A percentile compares a stretch with the other conserved stretches of the same genome.
Evolutionary conservation across 768 basidiomycete genomes (phyloP).

Genomic region (Rhodotorula babjevae): DNA sequence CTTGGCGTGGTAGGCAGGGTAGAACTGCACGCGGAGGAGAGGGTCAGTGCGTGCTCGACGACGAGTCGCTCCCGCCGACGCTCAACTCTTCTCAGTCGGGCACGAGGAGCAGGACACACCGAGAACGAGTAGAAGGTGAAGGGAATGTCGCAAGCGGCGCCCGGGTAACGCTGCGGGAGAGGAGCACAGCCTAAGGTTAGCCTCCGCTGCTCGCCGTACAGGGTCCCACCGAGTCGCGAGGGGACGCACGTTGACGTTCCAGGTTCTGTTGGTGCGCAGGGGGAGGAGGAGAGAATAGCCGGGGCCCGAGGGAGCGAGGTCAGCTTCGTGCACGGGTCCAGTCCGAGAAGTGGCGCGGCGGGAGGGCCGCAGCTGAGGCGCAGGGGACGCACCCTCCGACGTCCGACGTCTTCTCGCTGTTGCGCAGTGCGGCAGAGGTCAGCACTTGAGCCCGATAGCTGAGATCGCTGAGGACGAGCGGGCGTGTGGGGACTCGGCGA

Average conservation of each 20-base stretch:
- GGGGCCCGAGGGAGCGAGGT: not conserved
- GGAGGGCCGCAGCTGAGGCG: too few species aligned
- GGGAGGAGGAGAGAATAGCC: not conserved
- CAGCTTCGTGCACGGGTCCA: not conserved
- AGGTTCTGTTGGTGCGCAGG: not conserved
- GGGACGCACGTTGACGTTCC: conserved; percentile 7
- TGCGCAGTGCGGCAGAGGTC: not conserved
- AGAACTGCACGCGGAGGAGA: conserved; percentile 9
- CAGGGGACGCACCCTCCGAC: conserved; percentile 7
- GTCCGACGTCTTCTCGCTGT: conserved; percentile 10
- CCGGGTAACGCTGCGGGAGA: conserved; percentile 16
- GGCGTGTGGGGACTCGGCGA: not conserved
- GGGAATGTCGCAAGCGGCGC: conserved; percentile 37
- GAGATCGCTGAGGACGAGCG: too few species aligned
- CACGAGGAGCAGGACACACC: not conserved
- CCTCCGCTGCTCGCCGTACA: too few species aligned
- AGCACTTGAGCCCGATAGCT: not conserved
- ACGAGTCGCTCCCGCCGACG: too few species aligned
- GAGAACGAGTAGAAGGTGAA: conserved; percentile 36
- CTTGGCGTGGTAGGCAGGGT: conserved; percentile 5
- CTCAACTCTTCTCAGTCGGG: too few species aligned
- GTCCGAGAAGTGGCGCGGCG: not conserved
- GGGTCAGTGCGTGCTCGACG: too few species aligned
- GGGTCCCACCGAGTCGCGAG: too few species aligned
- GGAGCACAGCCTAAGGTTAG: not conserved